Percentiles rank a stretch among this genome's conserved stretches.
Evolutionary conservation across 805 yeast genomes (phyloP).

Genomic region (Zygosaccharomyces kombuchaensis): DNA sequence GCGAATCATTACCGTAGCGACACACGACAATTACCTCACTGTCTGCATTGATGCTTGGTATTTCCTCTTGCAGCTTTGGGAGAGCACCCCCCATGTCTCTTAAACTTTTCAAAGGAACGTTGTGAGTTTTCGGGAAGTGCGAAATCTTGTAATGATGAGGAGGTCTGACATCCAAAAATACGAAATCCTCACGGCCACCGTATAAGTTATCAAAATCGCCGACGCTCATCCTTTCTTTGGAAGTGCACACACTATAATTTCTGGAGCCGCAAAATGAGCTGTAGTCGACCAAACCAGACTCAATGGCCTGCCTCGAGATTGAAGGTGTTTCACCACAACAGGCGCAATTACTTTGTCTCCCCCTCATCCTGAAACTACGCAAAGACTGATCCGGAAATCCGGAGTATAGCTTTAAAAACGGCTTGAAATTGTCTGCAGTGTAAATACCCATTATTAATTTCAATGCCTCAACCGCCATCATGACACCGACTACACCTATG

Average conservation of each 20-base stretch:
- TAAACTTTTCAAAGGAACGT: constrained; percentile 56
- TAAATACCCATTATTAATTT: constrained; percentile 64
- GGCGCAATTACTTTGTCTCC: constrained; percentile 52
- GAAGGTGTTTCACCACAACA: constrained; percentile 57
- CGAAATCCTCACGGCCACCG: constrained; percentile 22
- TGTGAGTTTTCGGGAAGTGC: constrained; percentile 52
- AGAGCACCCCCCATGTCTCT: constrained; percentile 32
- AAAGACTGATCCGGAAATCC: constrained; percentile 65
- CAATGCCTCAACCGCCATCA: constrained; percentile 85
- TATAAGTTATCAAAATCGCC: constrained; percentile 34
- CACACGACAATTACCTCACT: constrained; percentile 61
- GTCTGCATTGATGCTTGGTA: constrained; percentile 24
- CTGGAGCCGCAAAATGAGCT: constrained; percentile 68
- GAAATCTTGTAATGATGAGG: constrained; percentile 68
- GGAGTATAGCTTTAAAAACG: constrained; percentile 63
- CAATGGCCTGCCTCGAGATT: constrained; percentile 46
- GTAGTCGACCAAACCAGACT: constrained; percentile 53
- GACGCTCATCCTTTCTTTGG: constrained; percentile 45
- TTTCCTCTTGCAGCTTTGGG: constrained; percentile 16
- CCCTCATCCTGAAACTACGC: constrained; percentile 76
- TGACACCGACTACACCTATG: constrained; percentile 84
- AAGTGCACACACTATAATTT: constrained; percentile 42
- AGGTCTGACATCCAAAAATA: constrained; percentile 76
- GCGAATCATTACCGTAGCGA: constrained; percentile 89
- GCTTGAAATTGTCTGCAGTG: constrained; percentile 49